Percentiles rank a stretch among this genome's conserved stretches.
Evolutionary conservation across 2,329 filamentous ascomycete species (phyloP).

Genomic region (Chrysoporthe cubensis): DNA sequence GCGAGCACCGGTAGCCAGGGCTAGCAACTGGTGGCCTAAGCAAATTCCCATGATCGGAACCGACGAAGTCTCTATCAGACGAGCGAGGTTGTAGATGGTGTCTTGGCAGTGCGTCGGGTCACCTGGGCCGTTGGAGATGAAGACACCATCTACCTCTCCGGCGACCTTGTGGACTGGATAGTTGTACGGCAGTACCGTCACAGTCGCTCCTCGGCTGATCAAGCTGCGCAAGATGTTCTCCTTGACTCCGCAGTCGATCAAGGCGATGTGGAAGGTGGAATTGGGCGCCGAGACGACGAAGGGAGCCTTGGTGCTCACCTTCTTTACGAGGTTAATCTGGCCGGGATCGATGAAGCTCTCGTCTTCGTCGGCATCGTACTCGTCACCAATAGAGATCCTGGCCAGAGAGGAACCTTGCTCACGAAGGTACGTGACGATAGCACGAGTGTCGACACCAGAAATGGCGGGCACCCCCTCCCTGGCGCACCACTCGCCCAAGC

Average conservation of each 20-base stretch:
- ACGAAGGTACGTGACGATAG: constrained; percentile 92
- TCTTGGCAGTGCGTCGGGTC: constrained; percentile 96
- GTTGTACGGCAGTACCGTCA: constrained; percentile 94
- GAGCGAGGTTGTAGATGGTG: constrained; percentile 88
- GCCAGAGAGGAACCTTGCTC: constrained; percentile 97
- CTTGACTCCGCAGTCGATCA: constrained; percentile 98
- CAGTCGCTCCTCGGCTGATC: constrained; percentile 86
- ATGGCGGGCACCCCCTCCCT: constrained; percentile 95
- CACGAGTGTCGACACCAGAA: constrained; percentile 94
- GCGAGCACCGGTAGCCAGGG: constrained; percentile 82
- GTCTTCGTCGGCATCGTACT: constrained; percentile 98
- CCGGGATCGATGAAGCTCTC: constrained; percentile 94
- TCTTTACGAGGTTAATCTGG: constrained; percentile 94
- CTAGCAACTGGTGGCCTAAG: constrained; percentile 93
- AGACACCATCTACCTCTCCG: constrained; percentile 96
- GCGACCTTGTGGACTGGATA: constrained; percentile 98
- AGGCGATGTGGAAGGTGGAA: constrained; percentile 85
- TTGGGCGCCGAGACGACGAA: constrained; percentile 89
- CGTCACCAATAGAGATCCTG: constrained; percentile 91
- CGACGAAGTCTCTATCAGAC: constrained; percentile 88
- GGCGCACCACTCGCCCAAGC: constrained; percentile 90
- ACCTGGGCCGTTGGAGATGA: constrained; percentile 98
- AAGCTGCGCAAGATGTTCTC: constrained; percentile 98
- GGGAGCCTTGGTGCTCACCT: constrained; percentile 96
- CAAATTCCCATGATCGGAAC: constrained; percentile 98